Conservation (phyloP, 179 eudicot genomes). For the Silene coronaria region DNA sequence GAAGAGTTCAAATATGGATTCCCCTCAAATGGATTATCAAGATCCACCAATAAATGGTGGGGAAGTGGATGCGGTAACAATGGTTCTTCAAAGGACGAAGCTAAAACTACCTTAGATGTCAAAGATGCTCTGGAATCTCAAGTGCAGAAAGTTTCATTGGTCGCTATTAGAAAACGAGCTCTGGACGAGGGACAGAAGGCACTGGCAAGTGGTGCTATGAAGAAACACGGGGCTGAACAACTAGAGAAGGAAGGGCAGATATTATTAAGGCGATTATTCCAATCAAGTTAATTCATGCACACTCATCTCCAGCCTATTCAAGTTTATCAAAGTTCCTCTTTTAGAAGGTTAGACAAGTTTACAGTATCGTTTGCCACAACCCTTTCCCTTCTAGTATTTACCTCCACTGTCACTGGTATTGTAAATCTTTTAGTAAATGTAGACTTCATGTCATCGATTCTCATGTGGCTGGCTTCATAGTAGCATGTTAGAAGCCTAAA, state of each 20-base stretch:
- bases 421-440: background rate
- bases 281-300: constrained; percentile 19
- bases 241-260: constrained; percentile 36
- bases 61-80: constrained; percentile 27
- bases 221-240: constrained; percentile 33
- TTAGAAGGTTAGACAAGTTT: background rate
- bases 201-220: constrained; percentile 40
- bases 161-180: constrained; percentile 50
- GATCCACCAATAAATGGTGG: constrained; percentile 51
- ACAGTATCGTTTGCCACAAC: background rate
- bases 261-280: constrained; percentile 42
- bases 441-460: background rate
- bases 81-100: constrained; percentile 20
- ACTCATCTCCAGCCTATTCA: background rate
- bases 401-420: background rate
- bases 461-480: background rate
- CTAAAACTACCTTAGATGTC: constrained; percentile 17
- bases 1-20: constrained; percentile 74
- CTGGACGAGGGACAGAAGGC: constrained; percentile 49
- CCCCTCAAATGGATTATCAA: constrained; percentile 55
- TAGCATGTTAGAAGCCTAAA: too few relatives aligned
- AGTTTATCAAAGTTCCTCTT: background rate
- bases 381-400: background rate
- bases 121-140: constrained; percentile 17
- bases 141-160: constrained; percentile 26